Percentiles rank a stretch among this genome's conserved stretches.
Conservation (phyloP, 2,329 filamentous ascomycete species). For the Madurella fahalii region DNA sequence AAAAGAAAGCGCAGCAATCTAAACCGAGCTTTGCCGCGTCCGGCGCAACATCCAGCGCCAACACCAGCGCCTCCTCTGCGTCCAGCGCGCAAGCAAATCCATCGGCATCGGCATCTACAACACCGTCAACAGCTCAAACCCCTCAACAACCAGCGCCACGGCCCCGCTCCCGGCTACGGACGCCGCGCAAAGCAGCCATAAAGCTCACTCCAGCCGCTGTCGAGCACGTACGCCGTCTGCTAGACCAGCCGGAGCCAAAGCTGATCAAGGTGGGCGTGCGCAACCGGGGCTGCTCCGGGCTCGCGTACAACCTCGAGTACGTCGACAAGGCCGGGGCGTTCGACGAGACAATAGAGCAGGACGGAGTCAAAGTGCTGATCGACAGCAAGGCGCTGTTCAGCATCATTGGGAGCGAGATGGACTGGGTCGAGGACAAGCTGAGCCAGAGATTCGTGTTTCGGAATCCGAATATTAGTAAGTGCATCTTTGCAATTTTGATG, state of each 20-base stretch:
- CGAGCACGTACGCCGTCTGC: constrained; percentile 68
- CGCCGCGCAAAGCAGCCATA: constrained; percentile 84
- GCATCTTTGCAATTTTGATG: neutral
- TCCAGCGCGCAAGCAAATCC: neutral
- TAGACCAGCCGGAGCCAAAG: constrained; percentile 84
- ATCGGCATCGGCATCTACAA: constrained; percentile 2
- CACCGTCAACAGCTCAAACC: neutral
- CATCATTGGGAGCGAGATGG: constrained; percentile 98
- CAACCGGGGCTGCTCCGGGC: constrained; percentile 88
- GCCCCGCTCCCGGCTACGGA: constrained; percentile 56
- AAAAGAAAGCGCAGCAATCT: constrained; percentile 64
- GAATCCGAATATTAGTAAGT: constrained; percentile 98
- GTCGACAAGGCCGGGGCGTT: constrained; percentile 86
- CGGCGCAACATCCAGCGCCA: constrained; percentile 20
- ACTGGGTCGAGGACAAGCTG: constrained; percentile 95
- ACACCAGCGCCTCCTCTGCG: constrained; percentile 27
- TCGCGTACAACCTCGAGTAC: constrained; percentile 92
- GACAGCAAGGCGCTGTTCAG: constrained; percentile 97
- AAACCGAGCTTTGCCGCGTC: constrained; percentile 40
- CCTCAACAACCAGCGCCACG: constrained; percentile 32
- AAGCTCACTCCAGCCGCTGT: constrained; percentile 77
- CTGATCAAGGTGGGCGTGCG: constrained; percentile 91
- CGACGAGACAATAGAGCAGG: constrained; percentile 91
- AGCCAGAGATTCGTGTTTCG: constrained; percentile 89
- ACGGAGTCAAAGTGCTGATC: constrained; percentile 91